Percentiles rank a stretch among this genome's conserved stretches.
phyloP scores from a whole-genome alignment of 352 stramenopile genomes.

The Phytophthora citrophthora region DNA sequence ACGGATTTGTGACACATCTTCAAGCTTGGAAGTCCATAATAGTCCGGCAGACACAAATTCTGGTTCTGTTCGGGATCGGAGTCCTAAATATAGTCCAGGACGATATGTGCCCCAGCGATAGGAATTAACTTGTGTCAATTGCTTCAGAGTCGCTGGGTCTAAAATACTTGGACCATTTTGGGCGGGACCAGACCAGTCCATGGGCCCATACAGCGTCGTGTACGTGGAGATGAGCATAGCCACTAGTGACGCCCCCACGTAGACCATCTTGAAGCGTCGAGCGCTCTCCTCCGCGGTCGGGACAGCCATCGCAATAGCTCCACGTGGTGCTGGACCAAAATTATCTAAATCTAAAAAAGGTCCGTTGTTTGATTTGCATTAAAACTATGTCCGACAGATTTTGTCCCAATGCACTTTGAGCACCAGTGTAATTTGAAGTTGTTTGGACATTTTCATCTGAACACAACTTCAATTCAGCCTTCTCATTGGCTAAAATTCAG shows the following conservation, averaged over 20 bases:
- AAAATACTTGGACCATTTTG: slow-evolving; percentile 15
- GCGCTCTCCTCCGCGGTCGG: slow-evolving; percentile 30
- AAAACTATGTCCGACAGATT: neutral
- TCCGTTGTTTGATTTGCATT: slow-evolving; percentile 6
- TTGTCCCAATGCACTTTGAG: neutral
- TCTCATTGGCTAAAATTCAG: slow-evolving; percentile 22
- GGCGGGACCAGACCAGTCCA: slow-evolving; percentile 9
- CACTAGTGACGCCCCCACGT: slow-evolving; percentile 30
- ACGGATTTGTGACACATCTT: slow-evolving; percentile 75
- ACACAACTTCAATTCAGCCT: neutral
- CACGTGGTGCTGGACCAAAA: slow-evolving; percentile 14
- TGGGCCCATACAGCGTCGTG: slow-evolving; percentile 24
- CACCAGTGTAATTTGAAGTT: slow-evolving; percentile 1
- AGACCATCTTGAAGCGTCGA: slow-evolving; percentile 31
- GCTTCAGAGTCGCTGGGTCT: slow-evolving; percentile 39
- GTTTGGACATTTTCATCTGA: neutral
- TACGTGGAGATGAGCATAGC: slow-evolving; percentile 39
- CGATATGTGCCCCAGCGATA: slow-evolving; percentile 83
- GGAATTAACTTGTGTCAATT: slow-evolving; percentile 48
- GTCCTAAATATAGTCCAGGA: slow-evolving; percentile 78
- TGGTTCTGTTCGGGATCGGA: slow-evolving; percentile 73
- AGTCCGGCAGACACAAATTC: slow-evolving; percentile 72
- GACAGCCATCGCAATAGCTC: slow-evolving; percentile 15
- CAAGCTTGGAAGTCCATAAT: slow-evolving; percentile 73
- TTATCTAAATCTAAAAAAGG: slow-evolving; percentile 10